phyloP scores from a whole-genome alignment of 108 stramenopile genomes.

The Nannochloropsis gaditana region DNA sequence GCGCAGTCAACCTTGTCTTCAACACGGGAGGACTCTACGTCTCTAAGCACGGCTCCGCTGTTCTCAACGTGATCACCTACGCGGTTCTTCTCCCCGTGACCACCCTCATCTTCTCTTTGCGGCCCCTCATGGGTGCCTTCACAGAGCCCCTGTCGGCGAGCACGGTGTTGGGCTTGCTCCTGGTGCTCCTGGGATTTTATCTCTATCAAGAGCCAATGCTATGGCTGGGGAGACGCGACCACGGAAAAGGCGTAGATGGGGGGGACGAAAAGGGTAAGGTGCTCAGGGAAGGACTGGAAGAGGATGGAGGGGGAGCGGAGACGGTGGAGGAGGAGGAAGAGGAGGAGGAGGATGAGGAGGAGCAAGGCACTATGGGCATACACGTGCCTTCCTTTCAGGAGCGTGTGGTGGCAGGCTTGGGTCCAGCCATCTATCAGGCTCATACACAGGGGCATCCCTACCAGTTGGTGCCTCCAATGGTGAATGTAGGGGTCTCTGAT shows the following conservation, averaged over 20 bases:
- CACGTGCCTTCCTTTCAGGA: not conserved
- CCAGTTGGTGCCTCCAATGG: too few relatives aligned
- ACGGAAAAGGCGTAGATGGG: not conserved
- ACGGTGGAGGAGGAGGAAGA: not conserved
- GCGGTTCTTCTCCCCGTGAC: slow-evolving; percentile 27
- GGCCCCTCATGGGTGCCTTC: slow-evolving; percentile 25
- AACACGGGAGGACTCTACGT: slow-evolving; percentile 26
- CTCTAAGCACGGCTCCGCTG: slow-evolving; percentile 25
- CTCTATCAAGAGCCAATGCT: not conserved
- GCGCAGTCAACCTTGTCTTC: slow-evolving; percentile 24
- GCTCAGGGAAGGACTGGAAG: not conserved
- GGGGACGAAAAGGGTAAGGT: too few relatives aligned
- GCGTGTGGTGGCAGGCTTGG: not conserved
- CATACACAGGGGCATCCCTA: too few relatives aligned
- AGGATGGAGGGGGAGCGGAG: not conserved
- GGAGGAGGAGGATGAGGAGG: not conserved
- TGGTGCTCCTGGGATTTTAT: slow-evolving; percentile 21
- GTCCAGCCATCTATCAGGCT: not conserved
- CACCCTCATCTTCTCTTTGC: slow-evolving; percentile 21
- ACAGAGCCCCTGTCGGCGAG: slow-evolving; percentile 20
- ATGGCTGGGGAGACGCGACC: not conserved
- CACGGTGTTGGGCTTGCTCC: not conserved
- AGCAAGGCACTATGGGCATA: not conserved
- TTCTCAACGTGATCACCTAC: slow-evolving; percentile 31
- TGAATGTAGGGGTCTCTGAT: too few relatives aligned